Conservation (phyloP, 2,329 filamentous ascomycete genomes). For the Sclerotinia glacialis region DNA sequence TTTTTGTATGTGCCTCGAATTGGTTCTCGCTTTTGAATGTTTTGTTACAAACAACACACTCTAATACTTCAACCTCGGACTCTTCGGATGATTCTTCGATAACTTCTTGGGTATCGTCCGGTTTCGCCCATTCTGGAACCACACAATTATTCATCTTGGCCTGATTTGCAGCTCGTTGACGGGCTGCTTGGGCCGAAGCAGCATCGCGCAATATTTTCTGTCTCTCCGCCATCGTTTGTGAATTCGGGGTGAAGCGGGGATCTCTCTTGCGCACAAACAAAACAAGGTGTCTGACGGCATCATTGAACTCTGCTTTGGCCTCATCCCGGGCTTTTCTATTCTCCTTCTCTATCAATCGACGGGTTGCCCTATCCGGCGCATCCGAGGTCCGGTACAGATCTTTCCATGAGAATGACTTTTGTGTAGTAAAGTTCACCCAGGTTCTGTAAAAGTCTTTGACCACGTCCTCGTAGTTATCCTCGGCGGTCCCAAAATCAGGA, state of each 20-base stretch:
- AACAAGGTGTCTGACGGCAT: constrained; percentile 81
- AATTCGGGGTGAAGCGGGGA: constrained; percentile 75
- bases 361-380: constrained; percentile 78
- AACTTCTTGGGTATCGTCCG: constrained; percentile 51
- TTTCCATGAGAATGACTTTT: constrained; percentile 85
- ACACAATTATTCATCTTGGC: constrained; percentile 64
- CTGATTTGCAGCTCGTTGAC: constrained; percentile 76
- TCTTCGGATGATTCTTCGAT: constrained; percentile 56
- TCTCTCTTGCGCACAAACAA: constrained; percentile 89
- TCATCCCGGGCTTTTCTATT: constrained; percentile 83
- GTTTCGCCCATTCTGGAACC: constrained; percentile 74
- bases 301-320: constrained; percentile 84
- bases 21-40: constrained; percentile 90
- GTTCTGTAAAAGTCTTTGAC: constrained; percentile 77
- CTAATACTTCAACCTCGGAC: constrained; percentile 58
- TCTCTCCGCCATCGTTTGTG: constrained; percentile 74
- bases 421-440: constrained; percentile 81
- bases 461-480: constrained; percentile 70
- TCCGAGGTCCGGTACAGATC: constrained; percentile 81
- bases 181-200: constrained; percentile 78
- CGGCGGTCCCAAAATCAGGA: constrained; percentile 77
- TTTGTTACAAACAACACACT: constrained; percentile 76
- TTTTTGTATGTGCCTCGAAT: constrained; percentile 86
- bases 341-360: constrained; percentile 90
- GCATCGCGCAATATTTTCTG: constrained; percentile 75